Base-by-base conservation (phyloP, 805 yeast species). In the Blastobotrys robertii region DNA sequence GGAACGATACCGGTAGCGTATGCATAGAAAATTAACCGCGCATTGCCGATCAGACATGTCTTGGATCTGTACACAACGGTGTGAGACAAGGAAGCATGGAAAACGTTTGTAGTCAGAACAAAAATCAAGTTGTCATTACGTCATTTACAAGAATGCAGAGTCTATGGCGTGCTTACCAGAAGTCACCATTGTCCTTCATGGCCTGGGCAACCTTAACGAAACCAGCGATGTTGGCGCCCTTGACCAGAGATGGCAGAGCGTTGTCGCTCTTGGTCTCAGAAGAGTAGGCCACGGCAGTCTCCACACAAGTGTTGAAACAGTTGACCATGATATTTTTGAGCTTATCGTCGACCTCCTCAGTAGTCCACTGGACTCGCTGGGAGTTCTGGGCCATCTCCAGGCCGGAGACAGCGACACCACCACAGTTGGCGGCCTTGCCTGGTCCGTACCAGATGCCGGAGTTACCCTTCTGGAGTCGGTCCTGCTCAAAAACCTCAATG, bases 371-470 rank as follows among this genome's bases (percentile, higher is more conserved):
- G 54, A 79, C 77, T 75, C 97, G 84, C 66, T 83, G 94, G 46
- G 97, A 85, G 84, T 90, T 92, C 75, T 90, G 98, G 53, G 97
- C 97, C 98, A 90, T 92, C 76, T 90, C 98, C 55, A 90, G 77
- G 63, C 97, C 97, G 47, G 96, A 86, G 46, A 88, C 97, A 46
- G 96, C 95, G 58, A 90, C 98, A 80, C 98, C 98, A 73, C 97
- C 98, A 73, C 94, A 83, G 80, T 90, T 90, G 61, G 97, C 90
- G 57, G 97, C 97, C 79, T 90, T 90, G 71, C 97, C 97, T 65
- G 97, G 97, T 60, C 95, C 97, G 72, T 88, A 90, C 98, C 98
- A 90, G 69, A 87, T 84, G 49, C 77, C 71, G 38, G 59, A 53
- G 39, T 58, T 50, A 19, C 39, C 28, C 28, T 49, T 41, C 41